Base-by-base conservation (phyloP, 495 filamentous ascomycete species). In the Tuber brumale region DNA sequence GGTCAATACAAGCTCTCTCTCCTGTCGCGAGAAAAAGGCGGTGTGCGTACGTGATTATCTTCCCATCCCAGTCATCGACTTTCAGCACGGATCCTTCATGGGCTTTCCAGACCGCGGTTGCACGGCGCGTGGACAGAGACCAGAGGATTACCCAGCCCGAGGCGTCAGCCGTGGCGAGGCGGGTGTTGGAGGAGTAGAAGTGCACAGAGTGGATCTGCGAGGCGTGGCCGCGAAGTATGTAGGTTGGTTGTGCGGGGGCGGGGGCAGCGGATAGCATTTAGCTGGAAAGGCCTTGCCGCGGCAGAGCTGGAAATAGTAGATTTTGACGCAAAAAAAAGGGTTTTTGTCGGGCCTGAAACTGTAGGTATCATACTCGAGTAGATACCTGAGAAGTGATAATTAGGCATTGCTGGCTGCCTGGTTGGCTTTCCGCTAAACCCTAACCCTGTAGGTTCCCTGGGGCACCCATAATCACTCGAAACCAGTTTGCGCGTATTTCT, bases 71-170 rank as follows among this genome's bases (percentile, higher is more conserved):
- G 83, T 82, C 91, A n/a, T 85, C 85, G 61, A 92, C 86, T 41
- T 92, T 92, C 45, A 99, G 86, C 44, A 98, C 89, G 45, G 92
- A 87, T 9, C 88, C 90, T n/a, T 88, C 87, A 82, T 99, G 95
- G 7, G 93, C 92, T 80, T 89, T 90, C 95, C 95, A 99, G 2
- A 94, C 93, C 0, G 92, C 92, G 45, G 91, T 87, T 0, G 95
- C 90, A 12, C 95, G 88, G 85, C 95, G 93, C 71, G 89, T 92
- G 57, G 90, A 87, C 27, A 97, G 84, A 80, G 92, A 91, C 95
- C 95, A 99, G 37, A 94, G 84, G 16, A 97, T 87, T 46, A 97
- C 86, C 88, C 92, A 97, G 78, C 95, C 95, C 72, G 97, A 92
- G 6, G 93, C 92, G 84, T 99, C 95, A 27, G 91, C 95, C 9